Percentiles rank a stretch among this genome's conserved stretches.
phyloP scores from a whole-genome alignment of 495 filamentous ascomycete species.

The Tuber aestivum region DNA sequence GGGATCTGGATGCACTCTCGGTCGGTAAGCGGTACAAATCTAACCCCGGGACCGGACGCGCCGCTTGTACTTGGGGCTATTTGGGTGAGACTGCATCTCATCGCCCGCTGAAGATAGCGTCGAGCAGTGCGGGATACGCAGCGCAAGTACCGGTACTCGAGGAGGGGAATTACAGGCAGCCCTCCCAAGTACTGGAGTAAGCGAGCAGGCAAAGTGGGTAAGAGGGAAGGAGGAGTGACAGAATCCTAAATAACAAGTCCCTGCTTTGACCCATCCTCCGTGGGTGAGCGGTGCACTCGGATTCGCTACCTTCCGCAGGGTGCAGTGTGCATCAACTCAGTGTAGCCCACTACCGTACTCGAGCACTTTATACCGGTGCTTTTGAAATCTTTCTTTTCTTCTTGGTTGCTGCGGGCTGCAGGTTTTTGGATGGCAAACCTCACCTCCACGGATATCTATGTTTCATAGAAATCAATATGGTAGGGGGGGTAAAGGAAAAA shows the following conservation, averaged over 20 bases:
- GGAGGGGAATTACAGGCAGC: too few species aligned
- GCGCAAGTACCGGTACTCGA: too few species aligned
- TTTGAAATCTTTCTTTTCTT: background rate
- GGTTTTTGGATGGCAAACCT: slow-evolving; percentile 23
- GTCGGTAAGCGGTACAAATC: background rate
- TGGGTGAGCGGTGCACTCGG: slow-evolving; percentile 13
- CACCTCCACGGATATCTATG: slow-evolving; percentile 6
- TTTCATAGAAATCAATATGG: slow-evolving; percentile 31
- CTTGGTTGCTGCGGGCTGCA: slow-evolving; percentile 16
- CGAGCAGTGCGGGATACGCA: background rate
- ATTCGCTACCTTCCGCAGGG: slow-evolving; percentile 16
- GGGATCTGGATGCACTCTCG: background rate
- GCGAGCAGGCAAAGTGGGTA: background rate
- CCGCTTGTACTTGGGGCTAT: slow-evolving; percentile 6
- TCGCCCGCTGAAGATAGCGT: background rate
- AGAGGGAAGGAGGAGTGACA: slow-evolving; percentile 23
- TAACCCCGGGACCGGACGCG: background rate
- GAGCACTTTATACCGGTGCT: slow-evolving; percentile 8
- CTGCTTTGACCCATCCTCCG: slow-evolving; percentile 17
- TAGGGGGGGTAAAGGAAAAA: slow-evolving; percentile 20
- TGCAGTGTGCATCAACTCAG: slow-evolving; percentile 9
- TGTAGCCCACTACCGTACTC: background rate
- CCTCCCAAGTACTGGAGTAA: background rate
- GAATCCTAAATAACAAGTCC: slow-evolving; percentile 26
- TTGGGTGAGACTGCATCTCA: slow-evolving; percentile 5